Conservation (phyloP, 345 rosid species). For the Geranium brycei region DNA sequence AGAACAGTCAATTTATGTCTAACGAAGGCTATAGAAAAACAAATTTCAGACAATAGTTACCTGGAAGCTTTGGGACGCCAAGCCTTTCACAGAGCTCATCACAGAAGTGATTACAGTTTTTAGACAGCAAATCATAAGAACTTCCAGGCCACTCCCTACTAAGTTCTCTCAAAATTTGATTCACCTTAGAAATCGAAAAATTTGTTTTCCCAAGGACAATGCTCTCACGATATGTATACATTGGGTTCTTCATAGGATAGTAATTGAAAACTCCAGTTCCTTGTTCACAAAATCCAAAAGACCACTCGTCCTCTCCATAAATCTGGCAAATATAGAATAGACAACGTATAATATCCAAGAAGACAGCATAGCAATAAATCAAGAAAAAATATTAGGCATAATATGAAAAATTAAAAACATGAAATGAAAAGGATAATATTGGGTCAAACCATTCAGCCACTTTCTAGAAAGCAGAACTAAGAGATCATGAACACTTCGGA, state of each 20-base stretch:
- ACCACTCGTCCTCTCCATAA: conserved; percentile 89
- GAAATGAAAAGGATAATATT: too few relatives aligned
- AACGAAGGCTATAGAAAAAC: background rate
- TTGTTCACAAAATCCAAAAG: conserved; percentile 83
- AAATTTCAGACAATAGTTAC: conserved; percentile 18
- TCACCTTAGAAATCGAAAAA: conserved; percentile 47
- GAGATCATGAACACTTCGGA: too few relatives aligned
- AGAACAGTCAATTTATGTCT: too few relatives aligned
- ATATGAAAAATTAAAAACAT: too few relatives aligned
- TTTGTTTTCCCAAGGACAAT: conserved; percentile 63
- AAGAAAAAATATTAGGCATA: conserved; percentile 1
- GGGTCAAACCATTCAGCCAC: too few relatives aligned
- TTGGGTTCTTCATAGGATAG: conserved; percentile 69
- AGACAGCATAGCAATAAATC: background rate
- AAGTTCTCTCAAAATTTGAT: conserved; percentile 69
- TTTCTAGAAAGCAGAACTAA: too few relatives aligned
- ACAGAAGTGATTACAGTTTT: conserved; percentile 94
- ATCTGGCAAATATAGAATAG: conserved; percentile 34
- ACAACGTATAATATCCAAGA: background rate
- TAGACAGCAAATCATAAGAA: conserved; percentile 62
- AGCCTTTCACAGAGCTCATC: conserved; percentile 73
- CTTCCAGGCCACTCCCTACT: conserved; percentile 83
- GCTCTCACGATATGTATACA: conserved; percentile 75
- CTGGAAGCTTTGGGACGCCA: conserved; percentile 90
- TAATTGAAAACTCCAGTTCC: conserved; percentile 91